Evolutionary conservation across 768 basidiomycete species (phyloP).

Genomic region (Crepidotus variabilis): DNA sequence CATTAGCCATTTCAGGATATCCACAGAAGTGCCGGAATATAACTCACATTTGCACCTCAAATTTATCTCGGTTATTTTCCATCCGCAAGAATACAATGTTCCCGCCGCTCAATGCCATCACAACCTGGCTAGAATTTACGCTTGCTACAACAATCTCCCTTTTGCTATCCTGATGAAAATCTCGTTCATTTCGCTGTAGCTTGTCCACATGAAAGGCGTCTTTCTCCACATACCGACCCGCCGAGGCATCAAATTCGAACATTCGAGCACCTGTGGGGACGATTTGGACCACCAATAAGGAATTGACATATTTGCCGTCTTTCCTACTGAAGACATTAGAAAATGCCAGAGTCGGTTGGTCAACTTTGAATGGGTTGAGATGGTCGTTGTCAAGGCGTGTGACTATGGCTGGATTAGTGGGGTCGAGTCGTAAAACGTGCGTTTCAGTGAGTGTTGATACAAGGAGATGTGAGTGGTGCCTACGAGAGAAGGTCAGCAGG

Average conservation of each 20-base stretch:
- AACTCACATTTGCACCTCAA: slow-evolving; percentile 17
- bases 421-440: slow-evolving; percentile 46
- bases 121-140: slow-evolving; percentile 64
- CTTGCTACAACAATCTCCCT: slow-evolving; percentile 63
- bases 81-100: slow-evolving; percentile 49
- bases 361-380: slow-evolving; percentile 39
- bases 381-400: slow-evolving; percentile 30
- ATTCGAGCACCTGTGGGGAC: slow-evolving; percentile 54
- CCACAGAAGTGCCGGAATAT: neutral
- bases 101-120: slow-evolving; percentile 56
- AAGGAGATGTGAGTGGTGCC: slow-evolving; percentile 53
- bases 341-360: slow-evolving; percentile 59
- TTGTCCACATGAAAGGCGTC: slow-evolving; percentile 30
- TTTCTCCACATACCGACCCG: slow-evolving; percentile 38
- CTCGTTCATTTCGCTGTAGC: slow-evolving; percentile 1
- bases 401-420: slow-evolving; percentile 39
- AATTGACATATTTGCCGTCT: slow-evolving; percentile 37
- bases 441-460: slow-evolving; percentile 57
- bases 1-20: neutral
- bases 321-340: slow-evolving; percentile 46
- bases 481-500: slow-evolving; percentile 19
- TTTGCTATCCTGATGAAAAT: neutral
- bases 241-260: slow-evolving; percentile 47
- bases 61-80: slow-evolving; percentile 26
- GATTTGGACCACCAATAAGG: slow-evolving; percentile 68